Evolutionary conservation across 1,139 yeast species (phyloP), one percentile per base, ranked within the genome.

Genomic region (Nakaseomyces bracarensis): DNA sequence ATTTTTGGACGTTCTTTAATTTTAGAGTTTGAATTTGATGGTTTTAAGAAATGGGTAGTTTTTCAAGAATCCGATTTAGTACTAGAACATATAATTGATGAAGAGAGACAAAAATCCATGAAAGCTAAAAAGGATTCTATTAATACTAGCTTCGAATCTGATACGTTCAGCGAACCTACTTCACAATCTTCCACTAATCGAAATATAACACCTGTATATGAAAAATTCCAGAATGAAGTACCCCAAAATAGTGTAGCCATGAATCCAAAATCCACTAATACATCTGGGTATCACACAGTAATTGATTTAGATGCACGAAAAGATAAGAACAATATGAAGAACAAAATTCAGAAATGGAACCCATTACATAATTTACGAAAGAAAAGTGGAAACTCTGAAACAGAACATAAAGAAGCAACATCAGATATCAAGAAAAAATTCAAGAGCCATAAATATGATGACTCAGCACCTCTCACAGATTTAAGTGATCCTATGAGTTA

Each of bases 11-110:
- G 93, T 46, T 78, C 94, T 0, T 69, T 85, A 43, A 84, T 86
- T 4, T 73, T 81, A 4, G 89, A 82, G 50, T 80, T 83, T 45
- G 71, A 69, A 18, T 65, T 79, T 48, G 79, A 77, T 60, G 89
- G 87, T 0, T 82, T 82, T 49, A 83, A 83, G 53, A 82, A 85
- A 58, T 85, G 95, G 95, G 74, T 84, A 21, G 75, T 84, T 11
- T 71, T 85, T 7, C 84, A 87, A 48, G 95, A 85, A 55, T 74
- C 74, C 47, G 73, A 75, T 37, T 65, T 77, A 41, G 61, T 66
- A 29, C 54, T 76, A 3, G 73, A 74, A 19, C 48, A 47, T 39
- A 34, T 51, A 40, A 37, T 49, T 41, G 31, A 40, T 67, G 65
- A 54, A 38, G 49, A 48, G 40, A 26, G 30, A 22, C 43, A 43